phyloP scores from a whole-genome alignment of 768 basidiomycete species.

The Kwoniella botswanensis region DNA sequence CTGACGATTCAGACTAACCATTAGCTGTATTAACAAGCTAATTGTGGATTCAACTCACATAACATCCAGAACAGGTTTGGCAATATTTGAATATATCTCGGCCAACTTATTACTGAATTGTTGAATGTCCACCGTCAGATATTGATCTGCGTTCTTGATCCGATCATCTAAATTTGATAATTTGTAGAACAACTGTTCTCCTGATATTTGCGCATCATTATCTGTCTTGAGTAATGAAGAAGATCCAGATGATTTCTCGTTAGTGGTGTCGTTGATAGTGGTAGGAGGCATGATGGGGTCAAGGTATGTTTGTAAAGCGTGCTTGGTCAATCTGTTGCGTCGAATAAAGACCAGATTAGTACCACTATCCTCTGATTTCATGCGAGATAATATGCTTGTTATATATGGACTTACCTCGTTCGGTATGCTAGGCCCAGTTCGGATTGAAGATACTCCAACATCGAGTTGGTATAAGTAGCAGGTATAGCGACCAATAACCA shows the following conservation, averaged over 20 bases:
- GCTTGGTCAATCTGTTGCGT: slow-evolving; percentile 68
- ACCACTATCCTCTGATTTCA: too few relatives aligned
- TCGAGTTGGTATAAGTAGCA: slow-evolving; percentile 61
- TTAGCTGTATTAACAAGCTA: not conserved
- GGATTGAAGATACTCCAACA: slow-evolving; percentile 90
- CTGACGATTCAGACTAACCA: slow-evolving; percentile 63
- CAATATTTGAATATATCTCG: slow-evolving; percentile 87
- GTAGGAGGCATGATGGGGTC: slow-evolving; percentile 52
- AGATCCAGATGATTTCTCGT: slow-evolving; percentile 1
- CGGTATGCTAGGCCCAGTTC: slow-evolving; percentile 66
- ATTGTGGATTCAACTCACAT: slow-evolving; percentile 38
- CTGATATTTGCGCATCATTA: slow-evolving; percentile 62
- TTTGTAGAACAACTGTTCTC: slow-evolving; percentile 91
- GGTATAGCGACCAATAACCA: slow-evolving; percentile 94
- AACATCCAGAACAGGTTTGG: slow-evolving; percentile 84
- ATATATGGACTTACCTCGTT: slow-evolving; percentile 33
- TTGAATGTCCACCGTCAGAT: slow-evolving; percentile 96
- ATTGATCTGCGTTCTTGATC: slow-evolving; percentile 91
- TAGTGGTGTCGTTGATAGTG: not conserved
- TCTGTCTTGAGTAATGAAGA: slow-evolving; percentile 49
- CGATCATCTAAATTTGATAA: slow-evolving; percentile 92
- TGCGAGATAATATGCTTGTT: too few relatives aligned
- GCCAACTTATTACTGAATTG: slow-evolving; percentile 88
- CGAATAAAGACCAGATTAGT: too few relatives aligned
- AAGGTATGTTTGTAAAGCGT: slow-evolving; percentile 82